Evolutionary conservation across 1,139 yeast genomes (phyloP), one percentile per base, ranked within the genome.

Genomic region (Blastobotrys aristatus): DNA sequence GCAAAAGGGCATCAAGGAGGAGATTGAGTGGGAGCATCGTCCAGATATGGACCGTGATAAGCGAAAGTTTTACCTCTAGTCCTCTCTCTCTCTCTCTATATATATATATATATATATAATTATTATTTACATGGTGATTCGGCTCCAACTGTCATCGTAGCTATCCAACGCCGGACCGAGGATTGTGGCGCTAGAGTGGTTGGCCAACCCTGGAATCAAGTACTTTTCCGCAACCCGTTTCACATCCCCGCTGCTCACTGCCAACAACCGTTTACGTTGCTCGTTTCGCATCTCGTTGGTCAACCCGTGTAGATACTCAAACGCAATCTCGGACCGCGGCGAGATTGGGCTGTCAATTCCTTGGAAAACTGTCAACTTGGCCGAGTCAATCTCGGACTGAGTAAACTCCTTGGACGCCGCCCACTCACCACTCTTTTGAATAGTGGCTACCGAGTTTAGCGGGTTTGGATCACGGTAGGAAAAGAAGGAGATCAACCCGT

Each of bases 1-100:
- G 52, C 97, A 90, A 66, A 84, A 81, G 71, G 98, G 97, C 41
- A 76, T 92, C 59, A 82, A 82, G 62, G 95, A 88, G 55, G 97
- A 92, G 59, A 75, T 87, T 27, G 96, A 88, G 61, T 92, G 97
- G 97, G 97, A 92, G 68, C 95, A 89, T 69, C 80, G 87, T 58
- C 84, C 97, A 13, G 95, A 86, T 57, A 90, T 92, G 97, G 97
- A 92, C 67, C 82, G 84, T 62, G 97, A 92, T 65, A 92, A 89
- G 80, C 82, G 82, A 69, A 88, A 87, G 77, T 92, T 92, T 65
- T 84, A 88, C 64, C 71, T 90, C 58, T 90, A 72, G 39, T 40
- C n/a, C n/a, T n/a, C n/a, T n/a, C n/a, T n/a, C n/a, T n/a, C 35
- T 43, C n/a, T n/a, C n/a, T n/a, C n/a, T n/a, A n/a, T n/a, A n/a